A percentile compares a stretch with the other conserved stretches of the same genome.
Conservation (phyloP, 129 eudicot species). For the Artemisia argyi region DNA sequence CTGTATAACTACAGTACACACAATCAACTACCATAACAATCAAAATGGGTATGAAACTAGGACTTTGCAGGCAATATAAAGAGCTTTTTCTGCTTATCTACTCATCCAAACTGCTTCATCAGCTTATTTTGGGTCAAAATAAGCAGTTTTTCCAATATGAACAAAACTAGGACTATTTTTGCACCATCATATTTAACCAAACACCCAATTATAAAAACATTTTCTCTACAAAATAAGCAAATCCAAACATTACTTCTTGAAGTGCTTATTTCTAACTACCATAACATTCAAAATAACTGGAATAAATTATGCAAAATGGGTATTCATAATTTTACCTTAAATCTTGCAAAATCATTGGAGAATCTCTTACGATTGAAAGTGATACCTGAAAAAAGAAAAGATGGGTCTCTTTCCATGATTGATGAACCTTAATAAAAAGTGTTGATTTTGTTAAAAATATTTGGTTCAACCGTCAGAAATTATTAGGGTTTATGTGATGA, state of each 20-base stretch:
- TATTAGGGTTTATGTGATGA: constrained; percentile 32
- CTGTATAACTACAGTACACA: neutral
- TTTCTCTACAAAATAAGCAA: too few relatives aligned
- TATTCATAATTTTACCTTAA: constrained; percentile 81
- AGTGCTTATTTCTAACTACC: neutral
- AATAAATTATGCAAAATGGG: too few relatives aligned
- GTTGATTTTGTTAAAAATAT: neutral
- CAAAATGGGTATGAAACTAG: too few relatives aligned
- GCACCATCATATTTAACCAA: too few relatives aligned
- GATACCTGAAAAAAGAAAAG: constrained; percentile 78
- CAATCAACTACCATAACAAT: neutral
- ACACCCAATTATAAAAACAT: too few relatives aligned
- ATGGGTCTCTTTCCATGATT: constrained; percentile 51
- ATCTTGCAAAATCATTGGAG: constrained; percentile 61
- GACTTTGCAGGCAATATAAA: too few relatives aligned
- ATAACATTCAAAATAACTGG: constrained; percentile 5
- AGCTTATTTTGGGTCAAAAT: too few relatives aligned
- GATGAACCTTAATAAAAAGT: neutral
- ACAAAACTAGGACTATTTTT: too few relatives aligned
- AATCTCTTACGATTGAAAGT: constrained; percentile 67
- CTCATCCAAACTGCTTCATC: too few relatives aligned
- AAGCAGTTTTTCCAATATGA: too few relatives aligned
- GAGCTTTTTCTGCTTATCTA: too few relatives aligned
- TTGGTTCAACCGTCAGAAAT: constrained; percentile 6
- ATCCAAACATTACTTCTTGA: too few relatives aligned